Percentiles rank a stretch among this genome's conserved stretches.
These are phyloP conservation scores for Yarrowia hollandica DNA, from an alignment of 805 yeast genomes.

Conservation along the genomic window DNA sequence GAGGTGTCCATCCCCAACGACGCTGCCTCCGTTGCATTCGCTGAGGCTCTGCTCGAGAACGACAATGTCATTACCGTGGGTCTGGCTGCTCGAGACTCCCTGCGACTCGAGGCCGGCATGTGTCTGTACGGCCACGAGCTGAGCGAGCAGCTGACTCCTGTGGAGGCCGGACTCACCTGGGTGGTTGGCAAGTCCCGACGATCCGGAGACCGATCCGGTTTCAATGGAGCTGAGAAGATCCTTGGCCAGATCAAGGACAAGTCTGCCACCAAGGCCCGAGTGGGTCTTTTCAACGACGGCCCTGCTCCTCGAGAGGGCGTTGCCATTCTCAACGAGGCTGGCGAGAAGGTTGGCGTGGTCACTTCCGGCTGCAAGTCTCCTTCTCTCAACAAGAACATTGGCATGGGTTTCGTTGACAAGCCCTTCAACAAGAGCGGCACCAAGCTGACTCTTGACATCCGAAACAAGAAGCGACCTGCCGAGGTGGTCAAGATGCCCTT, in stretches of 20 bases:
- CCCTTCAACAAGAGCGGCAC: slow-evolving; percentile 73
- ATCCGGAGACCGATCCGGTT: slow-evolving; percentile 46
- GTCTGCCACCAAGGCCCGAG: slow-evolving; percentile 59
- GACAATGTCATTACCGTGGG: slow-evolving; percentile 80
- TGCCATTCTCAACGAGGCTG: slow-evolving; percentile 59
- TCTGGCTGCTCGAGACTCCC: slow-evolving; percentile 95
- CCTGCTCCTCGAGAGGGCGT: slow-evolving; percentile 90
- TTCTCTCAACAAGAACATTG: slow-evolving; percentile 75
- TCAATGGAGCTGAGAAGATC: slow-evolving; percentile 77
- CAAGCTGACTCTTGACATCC: slow-evolving; percentile 66
- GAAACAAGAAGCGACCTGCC: slow-evolving; percentile 81
- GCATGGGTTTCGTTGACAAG: slow-evolving; percentile 83
- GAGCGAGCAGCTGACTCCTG: slow-evolving; percentile 75
- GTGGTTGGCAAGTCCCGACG: slow-evolving; percentile 81
- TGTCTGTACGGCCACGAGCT: slow-evolving; percentile 95
- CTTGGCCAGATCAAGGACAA: slow-evolving; percentile 71
- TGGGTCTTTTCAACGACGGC: slow-evolving; percentile 71
- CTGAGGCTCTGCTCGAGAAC: slow-evolving; percentile 57
- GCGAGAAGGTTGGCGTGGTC: slow-evolving; percentile 56
- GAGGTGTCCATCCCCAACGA: slow-evolving; percentile 74
- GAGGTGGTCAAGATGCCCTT: slow-evolving; percentile 82
- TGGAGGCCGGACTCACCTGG: slow-evolving; percentile 90
- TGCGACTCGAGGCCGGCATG: slow-evolving; percentile 97
- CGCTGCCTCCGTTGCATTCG: slow-evolving; percentile 56
- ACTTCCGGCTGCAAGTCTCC: slow-evolving; percentile 69